A percentile compares a stretch with the other conserved stretches of the same genome.
Conservation (phyloP, 192 early-diverging fungal genomes). For the Coemansia asiatica region DNA sequence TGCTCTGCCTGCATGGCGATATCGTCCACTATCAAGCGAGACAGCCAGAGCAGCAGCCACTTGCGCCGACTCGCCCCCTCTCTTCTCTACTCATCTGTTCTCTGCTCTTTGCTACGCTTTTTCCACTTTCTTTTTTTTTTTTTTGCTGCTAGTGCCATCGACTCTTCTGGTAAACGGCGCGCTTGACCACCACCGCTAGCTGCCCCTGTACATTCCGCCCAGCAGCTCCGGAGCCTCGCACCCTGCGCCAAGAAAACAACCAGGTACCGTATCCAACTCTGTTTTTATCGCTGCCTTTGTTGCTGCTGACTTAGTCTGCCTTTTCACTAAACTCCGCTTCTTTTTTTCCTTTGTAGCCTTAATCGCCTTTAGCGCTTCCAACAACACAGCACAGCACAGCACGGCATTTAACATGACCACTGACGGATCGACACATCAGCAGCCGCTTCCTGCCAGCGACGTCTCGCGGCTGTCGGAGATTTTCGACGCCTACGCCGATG, state of each 20-base stretch:
- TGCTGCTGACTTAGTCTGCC: too few species aligned
- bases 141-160: background rate
- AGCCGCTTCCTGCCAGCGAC: constrained; percentile 32
- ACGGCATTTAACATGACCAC: constrained; percentile 10
- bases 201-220: constrained; percentile 1
- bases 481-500: constrained; percentile 47
- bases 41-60: background rate
- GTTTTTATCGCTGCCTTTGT: background rate
- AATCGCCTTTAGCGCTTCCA: background rate
- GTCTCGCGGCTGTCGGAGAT: constrained; percentile 38
- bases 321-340: background rate
- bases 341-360: background rate
- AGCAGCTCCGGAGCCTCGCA: background rate
- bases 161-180: background rate
- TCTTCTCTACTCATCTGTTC: background rate
- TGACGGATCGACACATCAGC: constrained; percentile 4
- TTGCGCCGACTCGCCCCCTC: background rate
- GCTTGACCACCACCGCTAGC: background rate
- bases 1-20: background rate
- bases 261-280: too few species aligned
- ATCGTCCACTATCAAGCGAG: background rate
- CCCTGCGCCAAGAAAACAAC: background rate
- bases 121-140: constrained; percentile 1
- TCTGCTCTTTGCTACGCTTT: constrained; percentile 1
- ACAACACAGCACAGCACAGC: background rate